Evolutionary conservation across 139 green algal genomes (phyloP).

Genomic region (Chlorella sp.): DNA sequence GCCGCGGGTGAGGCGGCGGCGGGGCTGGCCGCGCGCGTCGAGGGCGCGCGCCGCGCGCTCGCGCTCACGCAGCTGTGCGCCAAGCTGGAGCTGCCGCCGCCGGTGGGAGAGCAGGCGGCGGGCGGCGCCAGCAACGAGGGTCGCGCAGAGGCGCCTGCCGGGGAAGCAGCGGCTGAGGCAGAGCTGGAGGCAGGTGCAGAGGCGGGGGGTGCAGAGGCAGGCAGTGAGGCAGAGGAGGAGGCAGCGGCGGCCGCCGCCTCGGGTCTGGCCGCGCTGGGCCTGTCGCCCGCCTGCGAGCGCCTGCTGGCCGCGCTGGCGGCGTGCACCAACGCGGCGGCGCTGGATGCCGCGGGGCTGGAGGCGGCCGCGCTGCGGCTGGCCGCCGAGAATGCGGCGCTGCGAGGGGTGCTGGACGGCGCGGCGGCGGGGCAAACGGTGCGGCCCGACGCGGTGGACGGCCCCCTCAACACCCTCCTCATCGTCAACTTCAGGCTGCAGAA

Average conservation of each 20-base stretch:
- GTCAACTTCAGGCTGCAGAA: conserved; percentile 82
- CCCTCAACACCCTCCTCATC: conserved; percentile 84
- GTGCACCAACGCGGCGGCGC: conserved; percentile 31
- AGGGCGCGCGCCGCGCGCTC: conserved; percentile 69
- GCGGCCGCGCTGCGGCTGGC: conserved; percentile 72
- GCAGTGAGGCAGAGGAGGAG: not conserved
- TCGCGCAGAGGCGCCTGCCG: conserved; percentile 15
- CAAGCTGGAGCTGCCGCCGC: conserved; percentile 78
- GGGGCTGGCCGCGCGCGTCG: conserved; percentile 47
- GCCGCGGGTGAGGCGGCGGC: conserved; percentile 40
- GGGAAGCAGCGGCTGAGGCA: not conserved
- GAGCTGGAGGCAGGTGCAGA: not conserved
- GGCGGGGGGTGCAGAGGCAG: not conserved
- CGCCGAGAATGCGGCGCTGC: conserved; percentile 80
- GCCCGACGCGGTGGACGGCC: conserved; percentile 80
- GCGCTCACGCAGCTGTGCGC: conserved; percentile 78
- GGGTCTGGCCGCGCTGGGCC: conserved; percentile 7
- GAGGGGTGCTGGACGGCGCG: conserved; percentile 72
- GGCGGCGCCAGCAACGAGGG: not conserved
- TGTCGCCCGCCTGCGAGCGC: not conserved
- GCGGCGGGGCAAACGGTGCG: conserved; percentile 79
- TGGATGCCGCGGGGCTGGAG: conserved; percentile 73
- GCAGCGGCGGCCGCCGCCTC: not conserved
- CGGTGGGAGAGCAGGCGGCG: conserved; percentile 40
- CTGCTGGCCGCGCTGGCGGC: conserved; percentile 5